Conservation (phyloP, 2,329 filamentous ascomycete species). For the Penicillium sp. region DNA sequence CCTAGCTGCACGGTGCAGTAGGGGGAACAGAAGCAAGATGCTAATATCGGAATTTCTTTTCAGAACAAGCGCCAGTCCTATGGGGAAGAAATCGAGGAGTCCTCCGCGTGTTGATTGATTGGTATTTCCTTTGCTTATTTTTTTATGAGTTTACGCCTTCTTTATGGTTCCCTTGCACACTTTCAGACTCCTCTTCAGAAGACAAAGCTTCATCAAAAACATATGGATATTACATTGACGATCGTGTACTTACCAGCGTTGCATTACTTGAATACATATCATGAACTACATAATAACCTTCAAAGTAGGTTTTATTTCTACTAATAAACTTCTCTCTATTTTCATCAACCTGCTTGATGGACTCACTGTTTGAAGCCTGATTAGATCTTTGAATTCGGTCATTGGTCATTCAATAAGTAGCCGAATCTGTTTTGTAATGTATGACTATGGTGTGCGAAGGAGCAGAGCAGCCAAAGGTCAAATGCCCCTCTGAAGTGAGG, state of each 20-base stretch:
- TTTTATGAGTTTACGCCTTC: conserved; percentile 17
- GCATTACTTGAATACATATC: conserved; percentile 2
- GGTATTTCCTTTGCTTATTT: not conserved
- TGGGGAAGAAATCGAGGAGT: conserved; percentile 28
- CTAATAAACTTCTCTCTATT: no score
- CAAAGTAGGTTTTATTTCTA: no score
- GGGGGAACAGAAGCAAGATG: not conserved
- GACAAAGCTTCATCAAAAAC: not conserved
- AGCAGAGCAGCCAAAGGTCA: no score
- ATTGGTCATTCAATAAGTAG: no score
- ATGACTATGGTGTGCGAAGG: no score
- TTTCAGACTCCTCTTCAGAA: conserved; percentile 5
- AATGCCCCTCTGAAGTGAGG: no score
- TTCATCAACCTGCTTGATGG: no score
- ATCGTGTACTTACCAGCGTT: conserved; percentile 6
- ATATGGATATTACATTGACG: not conserved
- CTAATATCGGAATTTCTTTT: not conserved
- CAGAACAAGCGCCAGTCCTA: conserved; percentile 24
- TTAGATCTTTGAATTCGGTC: no score
- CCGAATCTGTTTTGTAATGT: no score
- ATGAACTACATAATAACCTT: not conserved
- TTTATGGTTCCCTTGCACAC: conserved; percentile 13
- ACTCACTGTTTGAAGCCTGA: no score
- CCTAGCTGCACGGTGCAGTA: not conserved
- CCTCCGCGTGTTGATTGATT: conserved; percentile 26